Conservation (phyloP, 176 grass and related monocot species). For the Chrysopogon serrulatus region DNA sequence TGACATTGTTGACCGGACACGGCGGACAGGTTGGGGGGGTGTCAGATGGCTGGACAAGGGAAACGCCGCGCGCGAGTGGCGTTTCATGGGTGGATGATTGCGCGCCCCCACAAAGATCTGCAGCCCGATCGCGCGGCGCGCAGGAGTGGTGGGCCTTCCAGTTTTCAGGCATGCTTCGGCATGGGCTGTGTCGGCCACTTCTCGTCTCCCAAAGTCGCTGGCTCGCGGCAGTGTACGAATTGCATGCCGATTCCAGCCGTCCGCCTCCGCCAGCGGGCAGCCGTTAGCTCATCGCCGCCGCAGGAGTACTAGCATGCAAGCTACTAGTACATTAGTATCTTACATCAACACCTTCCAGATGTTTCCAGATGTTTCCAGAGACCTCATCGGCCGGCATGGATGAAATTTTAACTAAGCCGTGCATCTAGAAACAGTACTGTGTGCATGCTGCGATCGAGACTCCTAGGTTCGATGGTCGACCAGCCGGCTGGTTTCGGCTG, state of each 20-base stretch:
- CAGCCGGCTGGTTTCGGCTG: too few species aligned
- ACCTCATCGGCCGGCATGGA: not conserved
- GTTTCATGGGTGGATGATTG: not conserved
- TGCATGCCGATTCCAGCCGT: not conserved
- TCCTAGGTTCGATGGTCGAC: too few species aligned
- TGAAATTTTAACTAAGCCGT: too few species aligned
- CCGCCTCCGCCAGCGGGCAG: not conserved
- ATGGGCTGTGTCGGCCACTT: not conserved
- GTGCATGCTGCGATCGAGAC: too few species aligned
- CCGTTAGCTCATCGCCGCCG: not conserved
- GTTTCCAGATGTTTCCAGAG: not conserved
- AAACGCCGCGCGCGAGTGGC: not conserved
- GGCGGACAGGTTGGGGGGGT: not conserved
- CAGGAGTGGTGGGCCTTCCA: not conserved
- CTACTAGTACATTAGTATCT: too few species aligned
- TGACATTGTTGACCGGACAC: not conserved
- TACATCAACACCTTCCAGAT: slow-evolving; percentile 20
- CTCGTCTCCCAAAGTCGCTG: not conserved
- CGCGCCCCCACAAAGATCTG: not conserved
- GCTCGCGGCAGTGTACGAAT: not conserved
- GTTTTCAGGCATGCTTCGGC: not conserved
- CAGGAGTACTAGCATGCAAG: too few species aligned
- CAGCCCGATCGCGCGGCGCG: not conserved
- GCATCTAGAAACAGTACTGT: too few species aligned
- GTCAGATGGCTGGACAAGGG: not conserved